These are phyloP conservation scores for Claviceps sp. DNA, from an alignment of 2,329 filamentous ascomycete genomes.

Conservation along the genomic window DNA sequence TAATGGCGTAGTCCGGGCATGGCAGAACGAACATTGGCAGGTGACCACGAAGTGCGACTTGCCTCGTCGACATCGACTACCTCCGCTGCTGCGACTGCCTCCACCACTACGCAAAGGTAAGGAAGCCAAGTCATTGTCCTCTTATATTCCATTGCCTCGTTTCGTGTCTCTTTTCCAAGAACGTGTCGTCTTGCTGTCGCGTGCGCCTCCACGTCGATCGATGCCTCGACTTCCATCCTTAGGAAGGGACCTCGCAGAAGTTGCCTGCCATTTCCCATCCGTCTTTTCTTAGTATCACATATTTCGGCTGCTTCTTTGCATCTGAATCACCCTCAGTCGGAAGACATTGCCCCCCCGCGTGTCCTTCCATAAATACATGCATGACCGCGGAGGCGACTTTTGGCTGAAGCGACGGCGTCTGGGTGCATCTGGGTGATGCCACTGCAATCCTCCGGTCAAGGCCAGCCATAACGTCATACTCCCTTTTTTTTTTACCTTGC, in stretches of 20 bases:
- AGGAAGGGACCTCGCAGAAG: background rate
- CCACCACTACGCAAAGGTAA: slow-evolving; percentile 15
- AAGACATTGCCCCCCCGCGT: background rate
- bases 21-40: slow-evolving; percentile 48
- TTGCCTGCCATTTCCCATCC: background rate
- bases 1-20: slow-evolving; percentile 53
- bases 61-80: slow-evolving; percentile 26
- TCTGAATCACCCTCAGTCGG: background rate
- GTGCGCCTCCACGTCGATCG: background rate
- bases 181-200: background rate
- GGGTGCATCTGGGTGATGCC: background rate
- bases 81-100: slow-evolving; percentile 14
- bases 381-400: background rate
- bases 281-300: background rate
- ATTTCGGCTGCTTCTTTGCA: background rate
- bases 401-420: background rate
- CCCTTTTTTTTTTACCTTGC: background rate
- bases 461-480: background rate
- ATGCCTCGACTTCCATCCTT: background rate
- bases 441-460: background rate
- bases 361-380: background rate
- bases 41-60: slow-evolving; percentile 43
- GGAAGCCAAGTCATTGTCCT: background rate
- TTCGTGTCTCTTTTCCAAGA: background rate
- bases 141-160: background rate